Base-by-base conservation (phyloP, 2,329 filamentous ascomycete genomes). In the Fusarium virguliforme region DNA sequence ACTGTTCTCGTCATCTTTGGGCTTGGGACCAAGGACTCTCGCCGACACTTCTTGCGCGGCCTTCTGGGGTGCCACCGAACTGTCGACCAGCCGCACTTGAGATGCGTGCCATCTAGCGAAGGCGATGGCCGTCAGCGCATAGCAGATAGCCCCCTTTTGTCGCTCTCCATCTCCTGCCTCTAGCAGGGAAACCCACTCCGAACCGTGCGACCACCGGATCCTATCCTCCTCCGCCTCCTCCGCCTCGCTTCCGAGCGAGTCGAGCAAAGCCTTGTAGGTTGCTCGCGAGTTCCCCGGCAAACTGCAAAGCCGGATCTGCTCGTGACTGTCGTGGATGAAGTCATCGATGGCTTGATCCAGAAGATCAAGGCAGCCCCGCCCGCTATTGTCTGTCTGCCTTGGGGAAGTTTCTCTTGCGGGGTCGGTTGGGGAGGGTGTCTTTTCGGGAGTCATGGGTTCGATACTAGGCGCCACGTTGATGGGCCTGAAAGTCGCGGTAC, bases 21-120 rank as follows among this genome's bases (percentile, higher is more conserved):
- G 50, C 51, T 61, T 63, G 18, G 54, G 26, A 32, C 55, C 55
- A 32, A 53, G 51, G 12, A 41, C 35, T 13, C 55, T 48, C 18
- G n/a, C 43, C 24, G n/a, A 48, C 24, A 48, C 43, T 48, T 30
- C 43, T 48, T 30, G 24, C 8, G 43, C 43, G 26, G 43, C 15
- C 15, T 28, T 9, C 43, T 48, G 10, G 12, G 40, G 40, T 43
- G 22, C 40, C 22, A 15, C 22, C 3, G 40, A 43, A 43, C 40
- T 43, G 22, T 22, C 40, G 22, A 8, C 22, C 2, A 26, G 40
- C 6, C 24, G 22, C 40, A 13, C 40, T 43, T 63, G 18, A 28
- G 26, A 51, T 13, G 26, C 12, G 28, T 61, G 7, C 58, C 18
- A 61, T 26, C 37, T 61, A 7, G 30, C 22, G 9, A 43, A 61